These are phyloP conservation scores for Forsythia suspensa DNA, from an alignment of 257 asterid genomes.

Conservation along the genomic window DNA sequence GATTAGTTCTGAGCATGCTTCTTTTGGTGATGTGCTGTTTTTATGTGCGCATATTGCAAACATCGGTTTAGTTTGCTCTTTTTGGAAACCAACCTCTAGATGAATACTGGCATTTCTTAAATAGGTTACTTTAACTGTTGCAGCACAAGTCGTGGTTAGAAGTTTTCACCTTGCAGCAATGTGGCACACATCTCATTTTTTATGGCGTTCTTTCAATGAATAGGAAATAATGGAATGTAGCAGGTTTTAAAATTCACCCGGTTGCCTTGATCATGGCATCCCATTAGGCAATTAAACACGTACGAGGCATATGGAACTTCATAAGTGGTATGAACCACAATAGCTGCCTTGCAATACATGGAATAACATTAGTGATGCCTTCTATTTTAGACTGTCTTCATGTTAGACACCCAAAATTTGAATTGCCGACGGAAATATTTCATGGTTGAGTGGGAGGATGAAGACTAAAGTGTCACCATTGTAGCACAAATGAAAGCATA, in stretches of 20 bases:
- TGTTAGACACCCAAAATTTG: neutral
- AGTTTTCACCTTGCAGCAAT: neutral
- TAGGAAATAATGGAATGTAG: neutral
- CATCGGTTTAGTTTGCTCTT: constrained; percentile 2
- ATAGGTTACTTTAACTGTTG: constrained; percentile 1
- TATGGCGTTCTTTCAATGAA: neutral
- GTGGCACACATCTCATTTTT: constrained; percentile 4
- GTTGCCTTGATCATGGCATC: neutral
- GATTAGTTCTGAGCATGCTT: neutral
- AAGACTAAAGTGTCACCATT: neutral
- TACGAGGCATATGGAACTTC: neutral
- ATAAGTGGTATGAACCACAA: neutral
- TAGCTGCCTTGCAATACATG: neutral
- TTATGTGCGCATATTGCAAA: neutral
- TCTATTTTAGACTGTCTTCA: constrained; percentile 5
- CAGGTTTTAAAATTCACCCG: neutral
- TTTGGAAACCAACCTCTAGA: neutral
- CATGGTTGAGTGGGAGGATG: neutral
- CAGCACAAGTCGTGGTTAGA: constrained; percentile 1
- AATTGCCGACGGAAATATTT: neutral
- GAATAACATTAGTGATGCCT: neutral
- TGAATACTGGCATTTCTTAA: neutral
- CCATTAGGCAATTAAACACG: neutral
- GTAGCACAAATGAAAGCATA: neutral
- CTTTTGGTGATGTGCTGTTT: neutral